Evolutionary conservation across 192 early-diverging fungal genomes (phyloP).

Genomic region (Coemansia umbellata): DNA sequence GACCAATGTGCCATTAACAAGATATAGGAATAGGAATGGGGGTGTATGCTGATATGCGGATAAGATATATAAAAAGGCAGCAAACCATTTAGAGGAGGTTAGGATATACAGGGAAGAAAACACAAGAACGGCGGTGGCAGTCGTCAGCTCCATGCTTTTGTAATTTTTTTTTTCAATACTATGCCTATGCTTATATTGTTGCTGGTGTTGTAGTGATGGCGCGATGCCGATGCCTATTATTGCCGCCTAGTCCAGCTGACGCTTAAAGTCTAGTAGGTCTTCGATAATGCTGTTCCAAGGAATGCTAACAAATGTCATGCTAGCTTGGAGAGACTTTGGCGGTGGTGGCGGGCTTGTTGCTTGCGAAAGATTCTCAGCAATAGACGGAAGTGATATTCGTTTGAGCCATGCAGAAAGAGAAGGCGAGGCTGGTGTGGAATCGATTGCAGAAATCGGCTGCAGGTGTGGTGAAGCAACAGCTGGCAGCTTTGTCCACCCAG

Average conservation of each 20-base stretch:
- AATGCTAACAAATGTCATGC: slow-evolving; percentile 93
- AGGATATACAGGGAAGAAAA: no score
- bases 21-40: no score
- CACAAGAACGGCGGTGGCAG: no score
- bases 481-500: slow-evolving; percentile 32
- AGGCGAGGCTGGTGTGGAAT: slow-evolving; percentile 48
- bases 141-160: neutral
- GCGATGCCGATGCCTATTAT: neutral
- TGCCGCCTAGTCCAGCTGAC: slow-evolving; percentile 39
- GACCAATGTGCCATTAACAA: no score
- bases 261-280: slow-evolving; percentile 49
- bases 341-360: slow-evolving; percentile 51
- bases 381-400: slow-evolving; percentile 54
- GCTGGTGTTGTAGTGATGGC: neutral
- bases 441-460: slow-evolving; percentile 38
- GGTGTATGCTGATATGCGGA: no score
- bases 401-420: slow-evolving; percentile 51
- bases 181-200: no score
- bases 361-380: slow-evolving; percentile 51
- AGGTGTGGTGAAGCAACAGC: slow-evolving; percentile 45
- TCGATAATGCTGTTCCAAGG: slow-evolving; percentile 83
- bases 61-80: no score
- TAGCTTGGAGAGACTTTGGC: slow-evolving; percentile 72
- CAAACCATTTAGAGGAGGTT: no score
- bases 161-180: no score